Base-by-base conservation (phyloP, 805 yeast genomes). In the Candida methanosorbosa region DNA sequence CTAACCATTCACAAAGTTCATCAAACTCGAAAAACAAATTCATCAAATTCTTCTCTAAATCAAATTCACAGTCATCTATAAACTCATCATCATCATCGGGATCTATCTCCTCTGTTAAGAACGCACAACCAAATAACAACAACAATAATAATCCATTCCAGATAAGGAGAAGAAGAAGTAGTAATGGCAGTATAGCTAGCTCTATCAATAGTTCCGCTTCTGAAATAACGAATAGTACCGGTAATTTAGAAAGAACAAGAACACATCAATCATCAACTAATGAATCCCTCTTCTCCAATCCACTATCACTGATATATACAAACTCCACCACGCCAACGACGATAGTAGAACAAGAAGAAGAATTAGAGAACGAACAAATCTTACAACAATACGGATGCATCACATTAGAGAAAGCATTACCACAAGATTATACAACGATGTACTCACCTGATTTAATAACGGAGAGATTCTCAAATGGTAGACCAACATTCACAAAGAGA, bases 401-500 rank as follows among this genome's bases (percentile, higher is more conserved):
- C 2, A 30, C 67, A 1, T 49, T 76, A 21, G 61, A 66, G 33
- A 69, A 73, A 18, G 76, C 73, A 0, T 43, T 77, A n/a, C 83
- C 83, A 1, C 50, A 51, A 13, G 58, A 59, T 19, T 78, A 66
- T 44, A 48, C 57, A 16, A 77, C 73, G 45, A 73, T 75, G 72
- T 78, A 78, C 48, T 57, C 77, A 0, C 68, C 77, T 2, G 81
- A 76, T 38, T 51, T 74, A 11, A 53, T 71, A 18, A 61, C 64
- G 26, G 68, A 68, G 37, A 64, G 70, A 17, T 58, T 74, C 27
- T 60, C 68, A 9, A 72, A 72, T 41, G 81, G 81, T 0, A 60
- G 86, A 29, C 85, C 84, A 11, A 52, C 57, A 18, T 79, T 77
- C 54, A 77, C 85, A 0, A 71, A 69, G 40, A 60, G 86, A 35